Evolutionary conservation across 129 eudicot species (phyloP), one percentile per base, ranked within the genome.

Genomic region (Flaveria bidentis): DNA sequence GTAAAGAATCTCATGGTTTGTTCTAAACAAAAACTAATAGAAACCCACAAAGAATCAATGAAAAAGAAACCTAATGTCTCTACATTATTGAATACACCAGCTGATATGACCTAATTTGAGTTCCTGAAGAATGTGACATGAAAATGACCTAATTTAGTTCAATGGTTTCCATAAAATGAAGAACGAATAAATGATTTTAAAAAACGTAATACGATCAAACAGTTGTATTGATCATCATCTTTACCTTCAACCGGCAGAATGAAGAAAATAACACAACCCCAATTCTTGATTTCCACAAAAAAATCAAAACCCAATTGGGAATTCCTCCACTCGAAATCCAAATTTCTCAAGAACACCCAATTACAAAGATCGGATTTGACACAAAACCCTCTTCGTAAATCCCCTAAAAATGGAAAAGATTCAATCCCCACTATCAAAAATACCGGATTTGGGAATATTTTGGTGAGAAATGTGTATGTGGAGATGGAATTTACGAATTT

Each of bases 1-100:
- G 85, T 92, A 53, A 92, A 78, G 73, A 92, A 87, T 69, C 90
- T 83, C 97, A 92, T 89, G 33, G 30, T 9, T 47, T 18, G 25
- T 76, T 65, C 11, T 76, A 76, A 71, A 64, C 69, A 16, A 76
- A 47, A 53, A 52, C 71, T 39, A n/a, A 28, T 50, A 49, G 9
- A 69, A 13, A 64, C 81, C 50, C 44, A 76, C 64, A 64, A 51
- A 51, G 20, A 33, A 22, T 69, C 39, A 71, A 78, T 28, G 36
- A 50, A 39, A 50, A 49, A 5, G 22, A 73, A 52, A 75, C 22
- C 10, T 2, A 20, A 42, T 53, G 13, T 45, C 41, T 39, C 58
- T 51, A 6, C 80, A 77, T 70, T 49, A 44, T 30, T 76, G 33
- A 17, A 16, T 16, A 55, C n/a, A 55, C 44, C 44, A 72, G 33